phyloP scores from a whole-genome alignment of 2,329 filamentous ascomycete genomes.

The Cadophora sp. region DNA sequence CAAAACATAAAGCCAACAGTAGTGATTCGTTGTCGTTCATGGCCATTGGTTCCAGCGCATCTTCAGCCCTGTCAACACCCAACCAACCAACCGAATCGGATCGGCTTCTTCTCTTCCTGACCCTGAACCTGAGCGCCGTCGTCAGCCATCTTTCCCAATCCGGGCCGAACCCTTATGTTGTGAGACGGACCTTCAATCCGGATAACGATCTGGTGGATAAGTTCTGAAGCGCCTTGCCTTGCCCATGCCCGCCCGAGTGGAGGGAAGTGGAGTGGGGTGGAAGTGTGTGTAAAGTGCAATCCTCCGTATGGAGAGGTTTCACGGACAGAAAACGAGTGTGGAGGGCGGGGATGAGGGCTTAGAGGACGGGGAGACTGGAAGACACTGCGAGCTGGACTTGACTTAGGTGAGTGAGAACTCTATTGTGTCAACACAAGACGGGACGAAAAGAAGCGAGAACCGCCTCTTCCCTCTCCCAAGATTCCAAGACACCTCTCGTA shows the following conservation, averaged over 20 bases:
- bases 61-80: background rate
- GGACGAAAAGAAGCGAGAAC: background rate
- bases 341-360: background rate
- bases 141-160: background rate
- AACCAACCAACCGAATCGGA: conserved; percentile 11
- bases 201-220: background rate
- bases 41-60: conserved; percentile 11
- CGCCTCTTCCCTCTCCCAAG: background rate
- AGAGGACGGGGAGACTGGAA: background rate
- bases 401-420: background rate
- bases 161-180: conserved; percentile 11
- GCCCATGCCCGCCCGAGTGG: background rate
- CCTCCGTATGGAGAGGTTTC: background rate
- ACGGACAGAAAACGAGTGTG: background rate
- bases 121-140: background rate
- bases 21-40: background rate
- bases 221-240: background rate
- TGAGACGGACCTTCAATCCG: background rate
- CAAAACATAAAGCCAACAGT: background rate
- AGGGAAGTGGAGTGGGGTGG: background rate
- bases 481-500: too few species aligned
- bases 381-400: background rate
- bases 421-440: background rate
- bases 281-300: background rate
- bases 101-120: background rate